Percentiles rank a stretch among this genome's conserved stretches.
phyloP scores from a whole-genome alignment of 2,329 filamentous ascomycete genomes.

The Cladophialophora immunda region DNA sequence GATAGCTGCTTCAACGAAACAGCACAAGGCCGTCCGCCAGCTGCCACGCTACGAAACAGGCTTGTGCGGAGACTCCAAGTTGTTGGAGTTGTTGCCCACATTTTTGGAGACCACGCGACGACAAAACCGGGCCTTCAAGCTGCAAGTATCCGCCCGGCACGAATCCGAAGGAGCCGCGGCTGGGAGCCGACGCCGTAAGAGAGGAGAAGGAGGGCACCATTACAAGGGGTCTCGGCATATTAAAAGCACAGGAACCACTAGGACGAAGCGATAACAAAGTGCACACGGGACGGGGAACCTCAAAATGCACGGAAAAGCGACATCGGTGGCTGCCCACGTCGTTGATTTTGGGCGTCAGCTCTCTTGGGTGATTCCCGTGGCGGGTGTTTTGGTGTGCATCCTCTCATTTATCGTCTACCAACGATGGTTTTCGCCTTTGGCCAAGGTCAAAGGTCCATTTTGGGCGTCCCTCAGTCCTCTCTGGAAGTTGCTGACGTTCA shows the following conservation, averaged over 20 bases:
- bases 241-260: not conserved
- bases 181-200: not conserved
- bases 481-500: conserved; percentile 22
- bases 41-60: not conserved
- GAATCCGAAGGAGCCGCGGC: not conserved
- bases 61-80: conserved; percentile 12
- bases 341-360: not conserved
- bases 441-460: conserved; percentile 98
- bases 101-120: not conserved
- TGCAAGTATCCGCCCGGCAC: not conserved
- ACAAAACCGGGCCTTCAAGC: not conserved
- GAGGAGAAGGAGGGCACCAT: not conserved
- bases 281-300: not conserved
- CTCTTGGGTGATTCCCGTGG: conserved; percentile 4
- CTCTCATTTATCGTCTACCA: conserved; percentile 12
- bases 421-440: conserved; percentile 28
- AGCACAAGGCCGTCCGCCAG: not conserved
- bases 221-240: not conserved
- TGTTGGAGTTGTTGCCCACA: not conserved
- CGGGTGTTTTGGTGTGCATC: not conserved
- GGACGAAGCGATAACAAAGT: not conserved
- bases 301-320: not conserved
- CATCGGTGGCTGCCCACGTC: not conserved
- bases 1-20: not conserved
- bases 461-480: conserved; percentile 78